phyloP scores from a whole-genome alignment of 2,329 filamentous ascomycete genomes.

The Arachnomyces sp. region DNA sequence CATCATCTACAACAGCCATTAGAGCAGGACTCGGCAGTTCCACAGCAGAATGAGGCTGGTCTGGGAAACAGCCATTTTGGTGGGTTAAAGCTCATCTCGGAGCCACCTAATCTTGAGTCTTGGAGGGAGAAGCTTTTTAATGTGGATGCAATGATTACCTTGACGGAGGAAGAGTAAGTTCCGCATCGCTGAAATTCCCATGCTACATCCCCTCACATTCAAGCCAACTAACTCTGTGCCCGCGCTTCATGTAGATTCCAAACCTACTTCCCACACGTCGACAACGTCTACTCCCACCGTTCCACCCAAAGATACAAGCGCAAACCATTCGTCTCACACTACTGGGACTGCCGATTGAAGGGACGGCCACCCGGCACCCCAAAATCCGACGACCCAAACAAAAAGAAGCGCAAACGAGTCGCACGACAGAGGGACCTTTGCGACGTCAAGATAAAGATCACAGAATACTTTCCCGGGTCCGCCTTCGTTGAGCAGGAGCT shows the following conservation, averaged over 20 bases:
- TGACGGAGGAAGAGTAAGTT: conserved; percentile 64
- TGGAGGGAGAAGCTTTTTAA: conserved; percentile 69
- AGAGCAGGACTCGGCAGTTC: conserved; percentile 12
- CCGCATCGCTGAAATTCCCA: not conserved
- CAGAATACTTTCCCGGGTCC: conserved; percentile 60
- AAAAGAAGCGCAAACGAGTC: conserved; percentile 71
- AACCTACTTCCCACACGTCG: conserved; percentile 73
- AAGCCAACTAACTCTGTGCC: no score
- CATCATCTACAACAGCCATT: conserved; percentile 9
- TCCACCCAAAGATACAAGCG: conserved; percentile 74
- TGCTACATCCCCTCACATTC: conserved; percentile 1
- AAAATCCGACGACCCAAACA: conserved; percentile 69
- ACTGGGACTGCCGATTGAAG: conserved; percentile 77
- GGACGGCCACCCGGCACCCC: conserved; percentile 69
- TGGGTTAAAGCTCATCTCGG: conserved; percentile 47
- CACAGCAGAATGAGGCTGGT: conserved; percentile 14
- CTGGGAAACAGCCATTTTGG: conserved; percentile 20
- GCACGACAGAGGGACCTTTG: conserved; percentile 71
- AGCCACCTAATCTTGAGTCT: conserved; percentile 58
- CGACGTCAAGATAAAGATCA: conserved; percentile 81
- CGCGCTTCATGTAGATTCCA: conserved; percentile 49
- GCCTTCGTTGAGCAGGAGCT: conserved; percentile 22
- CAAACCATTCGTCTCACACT: conserved; percentile 73
- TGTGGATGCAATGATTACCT: conserved; percentile 62
- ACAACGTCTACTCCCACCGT: conserved; percentile 77